These are phyloP conservation scores for Aspergillus tubingensis DNA, from an alignment of 2,329 filamentous ascomycete species.

Conservation along the genomic window DNA sequence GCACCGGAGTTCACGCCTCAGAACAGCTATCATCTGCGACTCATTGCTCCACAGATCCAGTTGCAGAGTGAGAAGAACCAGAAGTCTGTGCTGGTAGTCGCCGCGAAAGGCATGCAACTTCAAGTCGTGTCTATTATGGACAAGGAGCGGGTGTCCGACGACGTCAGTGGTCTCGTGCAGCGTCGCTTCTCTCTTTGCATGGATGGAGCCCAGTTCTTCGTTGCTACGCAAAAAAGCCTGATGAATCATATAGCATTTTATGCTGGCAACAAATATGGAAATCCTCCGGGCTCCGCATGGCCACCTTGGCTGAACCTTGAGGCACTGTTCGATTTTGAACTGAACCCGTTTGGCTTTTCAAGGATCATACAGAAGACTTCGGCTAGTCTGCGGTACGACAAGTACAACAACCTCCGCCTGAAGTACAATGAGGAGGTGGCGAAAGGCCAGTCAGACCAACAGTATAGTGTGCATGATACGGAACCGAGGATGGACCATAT, in stretches of 20 bases:
- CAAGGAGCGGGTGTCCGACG: slow-evolving; percentile 86
- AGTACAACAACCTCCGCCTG: slow-evolving; percentile 93
- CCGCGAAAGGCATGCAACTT: slow-evolving; percentile 95
- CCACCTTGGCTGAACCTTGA: slow-evolving; percentile 98
- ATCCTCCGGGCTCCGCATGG: slow-evolving; percentile 82
- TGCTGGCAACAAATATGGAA: slow-evolving; percentile 89
- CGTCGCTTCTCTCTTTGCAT: slow-evolving; percentile 91
- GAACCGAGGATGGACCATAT: slow-evolving; percentile 92
- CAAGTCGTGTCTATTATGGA: slow-evolving; percentile 99
- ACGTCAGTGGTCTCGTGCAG: slow-evolving; percentile 92
- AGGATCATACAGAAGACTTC: slow-evolving; percentile 96
- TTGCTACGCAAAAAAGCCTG: slow-evolving; percentile 91
- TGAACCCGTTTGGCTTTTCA: slow-evolving; percentile 96
- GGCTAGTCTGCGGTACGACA: slow-evolving; percentile 90
- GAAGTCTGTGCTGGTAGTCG: slow-evolving; percentile 94
- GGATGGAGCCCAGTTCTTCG: slow-evolving; percentile 98
- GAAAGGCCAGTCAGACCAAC: slow-evolving; percentile 55
- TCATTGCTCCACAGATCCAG: slow-evolving; percentile 97
- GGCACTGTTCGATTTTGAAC: slow-evolving; percentile 94
- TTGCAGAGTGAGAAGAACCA: slow-evolving; percentile 97
- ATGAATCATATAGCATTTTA: slow-evolving; percentile 88
- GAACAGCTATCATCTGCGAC: slow-evolving; percentile 89
- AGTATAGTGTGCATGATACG: slow-evolving; percentile 46
- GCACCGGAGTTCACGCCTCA: slow-evolving; percentile 85
- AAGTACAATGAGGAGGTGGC: slow-evolving; percentile 96